Conservation (phyloP, 2,329 filamentous ascomycete genomes). For the Penicillium freii region DNA sequence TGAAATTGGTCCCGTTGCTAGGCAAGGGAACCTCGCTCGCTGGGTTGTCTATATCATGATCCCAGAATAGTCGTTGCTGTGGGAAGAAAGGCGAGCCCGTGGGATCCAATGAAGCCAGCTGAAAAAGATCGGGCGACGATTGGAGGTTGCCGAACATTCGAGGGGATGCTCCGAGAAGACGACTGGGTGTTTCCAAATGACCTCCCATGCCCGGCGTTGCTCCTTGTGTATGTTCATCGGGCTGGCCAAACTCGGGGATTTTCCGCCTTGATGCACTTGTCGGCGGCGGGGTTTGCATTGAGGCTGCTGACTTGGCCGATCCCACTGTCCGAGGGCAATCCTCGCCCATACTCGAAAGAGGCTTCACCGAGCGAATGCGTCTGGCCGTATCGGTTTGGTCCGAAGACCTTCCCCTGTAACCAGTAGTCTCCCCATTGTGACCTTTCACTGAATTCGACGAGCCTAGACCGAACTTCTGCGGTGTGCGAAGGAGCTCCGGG, state of each 20-base stretch:
- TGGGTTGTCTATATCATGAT: constrained; percentile 37
- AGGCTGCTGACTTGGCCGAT: constrained; percentile 44
- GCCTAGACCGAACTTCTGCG: constrained; percentile 39
- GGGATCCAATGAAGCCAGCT: constrained; percentile 52
- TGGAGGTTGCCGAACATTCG: constrained; percentile 54
- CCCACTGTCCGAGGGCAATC: constrained; percentile 36
- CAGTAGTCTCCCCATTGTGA: constrained; percentile 10
- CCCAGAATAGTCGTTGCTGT: constrained; percentile 54
- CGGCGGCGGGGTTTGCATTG: constrained; percentile 62
- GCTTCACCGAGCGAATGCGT: constrained; percentile 32
- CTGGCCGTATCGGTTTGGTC: constrained; percentile 37
- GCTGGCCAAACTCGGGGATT: constrained; percentile 34
- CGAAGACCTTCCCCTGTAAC: constrained; percentile 22
- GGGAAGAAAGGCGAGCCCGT: constrained; percentile 58
- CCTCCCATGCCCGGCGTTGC: constrained; percentile 23
- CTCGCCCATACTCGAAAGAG: constrained; percentile 27
- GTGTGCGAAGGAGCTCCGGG: constrained; percentile 46
- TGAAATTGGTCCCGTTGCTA: constrained; percentile 13
- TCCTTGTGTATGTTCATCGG: constrained; percentile 22
- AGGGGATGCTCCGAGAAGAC: constrained; percentile 46
- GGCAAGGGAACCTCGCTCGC: constrained; percentile 18
- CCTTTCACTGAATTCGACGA: constrained; percentile 30
- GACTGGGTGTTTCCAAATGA: constrained; percentile 47
- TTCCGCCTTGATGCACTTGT: constrained; percentile 56
- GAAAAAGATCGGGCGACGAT: constrained; percentile 58